Evolutionary conservation across 2,329 filamentous ascomycete genomes (phyloP).

Genomic region (Pseudogymnoascus sp.): DNA sequence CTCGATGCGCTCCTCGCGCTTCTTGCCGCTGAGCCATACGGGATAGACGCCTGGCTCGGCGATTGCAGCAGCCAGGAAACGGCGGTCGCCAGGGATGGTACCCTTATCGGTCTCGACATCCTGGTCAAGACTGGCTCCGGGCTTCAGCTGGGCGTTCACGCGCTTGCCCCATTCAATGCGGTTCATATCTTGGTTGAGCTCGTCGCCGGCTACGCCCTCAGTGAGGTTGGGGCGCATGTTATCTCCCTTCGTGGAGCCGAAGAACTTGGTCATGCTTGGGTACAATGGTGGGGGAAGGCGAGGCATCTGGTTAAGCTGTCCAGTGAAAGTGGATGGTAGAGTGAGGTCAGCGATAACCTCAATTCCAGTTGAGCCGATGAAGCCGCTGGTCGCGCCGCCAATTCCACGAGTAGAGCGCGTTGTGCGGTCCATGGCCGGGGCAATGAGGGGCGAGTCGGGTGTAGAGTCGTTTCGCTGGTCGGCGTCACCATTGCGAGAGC

Average conservation of each 20-base stretch:
- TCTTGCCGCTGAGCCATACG: conserved; percentile 9
- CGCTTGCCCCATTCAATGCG: conserved; percentile 18
- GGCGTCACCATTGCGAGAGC: conserved; percentile 43
- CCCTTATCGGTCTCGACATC: conserved; percentile 19
- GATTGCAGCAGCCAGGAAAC: conserved; percentile 2
- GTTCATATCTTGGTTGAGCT: conserved; percentile 24
- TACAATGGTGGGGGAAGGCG: conserved; percentile 25
- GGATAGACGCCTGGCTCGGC: conserved; percentile 1
- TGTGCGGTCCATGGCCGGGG: conserved; percentile 53
- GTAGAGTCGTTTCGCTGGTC: conserved; percentile 38
- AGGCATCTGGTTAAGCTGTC: conserved; percentile 25
- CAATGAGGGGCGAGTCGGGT: conserved; percentile 40
- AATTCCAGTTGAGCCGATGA: conserved; percentile 48
- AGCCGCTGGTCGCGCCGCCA: conserved; percentile 40
- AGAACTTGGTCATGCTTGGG: conserved; percentile 20
- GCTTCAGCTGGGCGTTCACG: conserved; percentile 25
- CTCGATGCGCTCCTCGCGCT: conserved; percentile 7
- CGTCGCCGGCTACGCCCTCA: conserved; percentile 15
- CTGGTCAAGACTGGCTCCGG: conserved; percentile 25
- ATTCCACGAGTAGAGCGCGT: conserved; percentile 53
- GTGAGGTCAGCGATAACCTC: conserved; percentile 54
- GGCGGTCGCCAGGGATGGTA: conserved; percentile 4
- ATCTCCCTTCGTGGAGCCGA: conserved; percentile 19
- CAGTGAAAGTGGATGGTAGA: conserved; percentile 44
- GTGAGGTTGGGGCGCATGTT: conserved; percentile 18